Evolutionary conservation across 116 monocot genomes (phyloP), one percentile per base, ranked within the genome.

Genomic region (Zostera marina): DNA sequence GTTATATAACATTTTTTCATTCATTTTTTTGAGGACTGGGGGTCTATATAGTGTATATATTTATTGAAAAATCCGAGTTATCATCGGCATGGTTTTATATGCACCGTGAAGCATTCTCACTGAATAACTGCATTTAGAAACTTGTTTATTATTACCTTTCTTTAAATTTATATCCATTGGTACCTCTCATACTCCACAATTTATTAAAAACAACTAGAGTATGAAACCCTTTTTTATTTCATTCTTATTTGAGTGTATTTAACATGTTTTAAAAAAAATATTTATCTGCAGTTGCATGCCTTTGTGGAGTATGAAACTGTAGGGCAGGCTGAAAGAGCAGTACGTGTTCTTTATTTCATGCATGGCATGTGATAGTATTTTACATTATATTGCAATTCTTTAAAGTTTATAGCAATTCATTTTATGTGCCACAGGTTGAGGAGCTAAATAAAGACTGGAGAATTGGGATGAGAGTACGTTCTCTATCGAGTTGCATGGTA

Each of bases 361-460:
- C n/a, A n/a, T n/a, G n/a, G n/a, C n/a, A n/a, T n/a, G n/a, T n/a
- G n/a, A n/a, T n/a, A n/a, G n/a, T n/a, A n/a, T n/a, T n/a, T 53
- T 8, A 11, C 21, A 11, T 26, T 57, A 57, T 57, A 3, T 17
- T 2, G 3, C 41, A 4, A 4, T 54, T 19, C 51, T 7, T 24
- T 14, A 20, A 54, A 32, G 12, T 26, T 54, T 13, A 54, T 32
- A 8, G 26, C 23, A 8, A n/a, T 32, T 0, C 12, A 25, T 54
- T 54, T 24, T 12, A 2, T 22, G 3, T 61, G 1, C 26, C 56
- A 44, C 69, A 94, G 94, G 68, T 82, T 64, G 44, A 47, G 19
- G 94, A 84, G 64, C 79, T 94, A 4, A 88, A 84, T 70, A 73
- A 84, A 59, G 88, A 79, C 66, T 94, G 94, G 94, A 87, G 93